Percentiles rank a stretch among this genome's conserved stretches.
These are phyloP conservation scores for Chaetomium sp. DNA, from an alignment of 2,329 filamentous ascomycete species.

Conservation along the genomic window DNA sequence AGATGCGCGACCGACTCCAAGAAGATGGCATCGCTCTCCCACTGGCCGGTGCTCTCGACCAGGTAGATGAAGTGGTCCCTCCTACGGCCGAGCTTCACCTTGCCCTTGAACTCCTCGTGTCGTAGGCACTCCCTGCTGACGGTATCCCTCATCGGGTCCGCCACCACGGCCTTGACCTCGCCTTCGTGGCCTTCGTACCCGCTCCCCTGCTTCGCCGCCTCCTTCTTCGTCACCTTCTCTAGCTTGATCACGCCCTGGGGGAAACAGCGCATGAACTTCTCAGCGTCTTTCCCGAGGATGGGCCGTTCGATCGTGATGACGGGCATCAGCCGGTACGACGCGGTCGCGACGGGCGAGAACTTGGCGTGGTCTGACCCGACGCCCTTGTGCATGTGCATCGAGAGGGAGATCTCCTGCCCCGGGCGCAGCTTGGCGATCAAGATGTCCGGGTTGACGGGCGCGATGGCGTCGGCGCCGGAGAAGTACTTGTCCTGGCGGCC, in stretches of 20 bases:
- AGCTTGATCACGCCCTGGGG: slow-evolving; percentile 83
- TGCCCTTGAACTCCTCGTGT: slow-evolving; percentile 90
- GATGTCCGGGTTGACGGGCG: slow-evolving; percentile 86
- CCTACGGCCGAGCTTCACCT: slow-evolving; percentile 88
- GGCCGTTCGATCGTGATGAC: slow-evolving; percentile 81
- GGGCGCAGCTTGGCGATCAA: slow-evolving; percentile 92
- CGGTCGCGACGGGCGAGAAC: slow-evolving; percentile 94
- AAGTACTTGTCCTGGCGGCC: slow-evolving; percentile 75
- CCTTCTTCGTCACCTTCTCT: slow-evolving; percentile 68
- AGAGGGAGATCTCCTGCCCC: slow-evolving; percentile 80
- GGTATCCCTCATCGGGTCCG: slow-evolving; percentile 88
- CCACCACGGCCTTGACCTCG: slow-evolving; percentile 84
- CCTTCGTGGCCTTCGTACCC: slow-evolving; percentile 75
- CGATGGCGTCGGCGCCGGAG: slow-evolving; percentile 66
- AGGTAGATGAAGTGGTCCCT: slow-evolving; percentile 98
- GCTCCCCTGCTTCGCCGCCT: slow-evolving; percentile 61
- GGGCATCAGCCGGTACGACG: slow-evolving; percentile 87
- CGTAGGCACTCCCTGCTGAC: slow-evolving; percentile 91
- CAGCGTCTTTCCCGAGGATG: slow-evolving; percentile 82
- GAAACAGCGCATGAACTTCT: slow-evolving; percentile 90
- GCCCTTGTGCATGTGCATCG: slow-evolving; percentile 94
- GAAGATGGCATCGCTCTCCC: slow-evolving; percentile 91
- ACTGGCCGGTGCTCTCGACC: slow-evolving; percentile 93
- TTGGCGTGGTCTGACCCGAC: slow-evolving; percentile 94
- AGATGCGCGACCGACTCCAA: slow-evolving; percentile 83